Evolutionary conservation across 352 stramenopile genomes (phyloP), one percentile per base, ranked within the genome.

Genomic region (Globisporangium carolinianum): DNA sequence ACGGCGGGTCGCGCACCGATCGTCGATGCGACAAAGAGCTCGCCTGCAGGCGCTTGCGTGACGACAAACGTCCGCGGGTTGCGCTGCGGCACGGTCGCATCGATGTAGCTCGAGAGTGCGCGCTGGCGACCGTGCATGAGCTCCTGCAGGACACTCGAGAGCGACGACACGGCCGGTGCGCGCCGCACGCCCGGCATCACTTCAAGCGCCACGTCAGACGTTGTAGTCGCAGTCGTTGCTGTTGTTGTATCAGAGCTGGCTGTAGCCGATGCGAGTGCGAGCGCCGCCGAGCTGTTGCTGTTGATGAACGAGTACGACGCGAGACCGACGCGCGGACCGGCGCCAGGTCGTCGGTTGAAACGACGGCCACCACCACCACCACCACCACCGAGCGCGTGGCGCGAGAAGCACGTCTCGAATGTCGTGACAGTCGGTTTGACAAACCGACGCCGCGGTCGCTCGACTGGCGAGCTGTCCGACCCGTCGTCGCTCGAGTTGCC

Each of bases 371-470:
- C 43, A 18, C n/a, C 35, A 5, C 14, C n/a, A 7, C 18, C 42
- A 32, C 46, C 39, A 12, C 52, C 45, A 14, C 24, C 52, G 17
- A 15, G 14, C 11, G 58, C 62, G 42, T 60, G 62, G 15, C 70
- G 63, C 1, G 71, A 83, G 63, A 86, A 79, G 14, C 66, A 79
- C 51, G 72, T 51, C 58, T 80, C 75, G 56, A 74, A 86, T 5
- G 63, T 69, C 7, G 73, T 86, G 24, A 73, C 61, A 4, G 63
- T 67, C 8, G 75, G 53, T 46, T 82, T 82, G n/a, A 77, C 65
- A 57, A 86, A 86, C 11, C 75, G 75, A 15, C 75, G 67, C 9
- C 72, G 68, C 4, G 66, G 51, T 3, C 68, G 64, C 11, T 50
- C 18, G 41, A 49, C n/a, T 9, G 45, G 45, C 15, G 51, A 55